These are phyloP conservation scores for Yamadazyma nakazawae DNA, from an alignment of 805 yeast species.

Conservation along the genomic window DNA sequence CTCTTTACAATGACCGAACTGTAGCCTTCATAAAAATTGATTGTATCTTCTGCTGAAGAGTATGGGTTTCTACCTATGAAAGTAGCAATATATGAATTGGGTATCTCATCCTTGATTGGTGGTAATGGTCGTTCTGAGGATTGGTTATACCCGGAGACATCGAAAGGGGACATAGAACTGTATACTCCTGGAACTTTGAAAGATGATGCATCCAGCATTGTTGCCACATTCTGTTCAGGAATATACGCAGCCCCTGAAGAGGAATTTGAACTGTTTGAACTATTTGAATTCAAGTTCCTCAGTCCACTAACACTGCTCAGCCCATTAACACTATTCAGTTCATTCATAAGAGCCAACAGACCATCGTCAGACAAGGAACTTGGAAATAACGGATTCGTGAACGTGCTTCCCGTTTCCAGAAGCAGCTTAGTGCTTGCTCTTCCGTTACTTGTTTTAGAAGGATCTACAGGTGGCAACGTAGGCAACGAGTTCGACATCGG, in stretches of 20 bases:
- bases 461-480: not conserved
- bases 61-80: slow-evolving; percentile 24
- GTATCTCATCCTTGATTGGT: not conserved
- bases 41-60: slow-evolving; percentile 24
- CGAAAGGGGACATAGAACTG: not conserved
- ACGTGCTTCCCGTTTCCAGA: not conserved
- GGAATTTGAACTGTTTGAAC: too few relatives aligned
- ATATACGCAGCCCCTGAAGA: not conserved
- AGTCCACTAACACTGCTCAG: too few relatives aligned
- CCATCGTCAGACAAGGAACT: not conserved
- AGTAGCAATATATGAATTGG: too few relatives aligned
- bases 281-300: too few relatives aligned
- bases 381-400: not conserved
- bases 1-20: slow-evolving; percentile 30
- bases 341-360: too few relatives aligned
- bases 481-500: not conserved
- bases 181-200: not conserved
- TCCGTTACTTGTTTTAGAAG: not conserved
- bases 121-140: not conserved
- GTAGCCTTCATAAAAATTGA: slow-evolving; percentile 35
- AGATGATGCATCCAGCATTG: not conserved
- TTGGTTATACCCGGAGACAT: not conserved
- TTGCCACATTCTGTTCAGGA: not conserved
- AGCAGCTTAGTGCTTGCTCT: not conserved
- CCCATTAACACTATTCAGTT: too few relatives aligned